Base-by-base conservation (phyloP, 1,284 basidiomycete genomes). In the Gymnopus androsaceus region DNA sequence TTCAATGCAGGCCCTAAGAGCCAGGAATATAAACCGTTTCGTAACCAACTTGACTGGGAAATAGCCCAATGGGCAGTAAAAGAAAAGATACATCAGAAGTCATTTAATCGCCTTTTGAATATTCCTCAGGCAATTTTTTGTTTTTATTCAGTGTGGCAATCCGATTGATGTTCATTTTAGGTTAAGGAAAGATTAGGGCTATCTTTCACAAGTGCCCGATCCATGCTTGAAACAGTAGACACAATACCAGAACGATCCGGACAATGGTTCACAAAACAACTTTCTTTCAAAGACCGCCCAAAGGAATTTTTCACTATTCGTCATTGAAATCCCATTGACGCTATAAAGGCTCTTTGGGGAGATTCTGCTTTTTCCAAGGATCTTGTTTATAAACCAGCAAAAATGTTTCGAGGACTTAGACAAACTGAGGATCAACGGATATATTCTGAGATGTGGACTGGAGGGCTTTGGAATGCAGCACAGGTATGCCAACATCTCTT, bases 361-460 rank as follows among this genome's bases (percentile, higher is more conserved):
- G 41, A 44, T 19, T 21, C 41, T 44, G 41, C 41, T 5, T 44
- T 44, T 21, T 15, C 41, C 21, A 44, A 44, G 6, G 21, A 44
- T 44, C 19, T 44, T 8, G 41, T 19, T 6, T 44, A 44, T 15
- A 3, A 28, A n/a, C 41, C 41, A 6, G 27, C 19, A 28, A 44
- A 44, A 15, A 12, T 44, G 6, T 44, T 44, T 25, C 41, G 15
- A 23, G 11, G 7, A 44, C n/a, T 9, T 9, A 9, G 9, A 9
- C 9, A 36, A 36, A n/a, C n/a, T n/a, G n/a, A n/a, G 15, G 27
- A 44, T 7, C 14, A 25, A 50, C 3, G 51, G 52, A 4, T 73
- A 1, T 74, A 62, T 47, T 63, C 69, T 59, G 70, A 72, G 14
- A 68, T 75, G 60, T 59, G 72, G 33, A 72, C 72, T 0, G 70